Evolutionary conservation across 2,329 filamentous ascomycete species (phyloP).

Genomic region (Xylaria sp.): DNA sequence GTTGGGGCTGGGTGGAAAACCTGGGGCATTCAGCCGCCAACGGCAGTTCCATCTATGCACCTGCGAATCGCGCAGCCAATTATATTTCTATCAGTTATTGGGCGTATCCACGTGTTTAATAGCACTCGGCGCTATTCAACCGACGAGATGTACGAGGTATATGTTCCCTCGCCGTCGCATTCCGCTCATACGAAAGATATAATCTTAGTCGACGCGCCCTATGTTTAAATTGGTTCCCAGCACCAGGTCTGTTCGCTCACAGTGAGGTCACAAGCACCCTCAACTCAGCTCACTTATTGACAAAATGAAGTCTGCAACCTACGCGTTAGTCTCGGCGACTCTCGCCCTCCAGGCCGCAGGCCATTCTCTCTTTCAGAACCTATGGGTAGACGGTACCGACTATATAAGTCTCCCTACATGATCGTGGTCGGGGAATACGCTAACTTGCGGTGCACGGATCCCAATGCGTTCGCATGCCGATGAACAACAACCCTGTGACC

Average conservation of each 20-base stretch:
- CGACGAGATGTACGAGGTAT: constrained; percentile 39
- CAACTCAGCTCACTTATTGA: constrained; percentile 28
- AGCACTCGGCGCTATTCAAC: constrained; percentile 41
- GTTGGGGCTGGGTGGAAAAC: constrained; percentile 41
- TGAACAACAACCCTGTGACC: constrained; percentile 63
- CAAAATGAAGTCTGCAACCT: constrained; percentile 54
- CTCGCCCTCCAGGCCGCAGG: constrained; percentile 55
- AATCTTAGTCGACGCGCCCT: constrained; percentile 19
- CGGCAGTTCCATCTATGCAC: constrained; percentile 42
- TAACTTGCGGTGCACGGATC: constrained; percentile 50
- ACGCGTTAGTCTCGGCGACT: constrained; percentile 51
- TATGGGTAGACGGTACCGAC: constrained; percentile 63
- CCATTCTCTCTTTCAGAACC: constrained; percentile 64
- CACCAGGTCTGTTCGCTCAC: constrained; percentile 23
- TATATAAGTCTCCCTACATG: constrained; percentile 44
- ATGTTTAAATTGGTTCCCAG: constrained; percentile 5
- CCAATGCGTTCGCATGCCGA: constrained; percentile 61
- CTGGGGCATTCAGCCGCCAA: constrained; percentile 45
- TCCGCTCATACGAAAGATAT: constrained; percentile 28
- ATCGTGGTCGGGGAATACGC: constrained; percentile 14
- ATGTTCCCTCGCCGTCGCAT: constrained; percentile 24
- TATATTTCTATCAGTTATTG: constrained; percentile 39
- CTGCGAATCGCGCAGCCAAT: constrained; percentile 43
- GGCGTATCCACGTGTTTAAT: constrained; percentile 34
- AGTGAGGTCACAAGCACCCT: constrained; percentile 22